Evolutionary conservation across 2,329 filamentous ascomycete genomes (phyloP).

Genomic region (Rhynchosporium graminicola): DNA sequence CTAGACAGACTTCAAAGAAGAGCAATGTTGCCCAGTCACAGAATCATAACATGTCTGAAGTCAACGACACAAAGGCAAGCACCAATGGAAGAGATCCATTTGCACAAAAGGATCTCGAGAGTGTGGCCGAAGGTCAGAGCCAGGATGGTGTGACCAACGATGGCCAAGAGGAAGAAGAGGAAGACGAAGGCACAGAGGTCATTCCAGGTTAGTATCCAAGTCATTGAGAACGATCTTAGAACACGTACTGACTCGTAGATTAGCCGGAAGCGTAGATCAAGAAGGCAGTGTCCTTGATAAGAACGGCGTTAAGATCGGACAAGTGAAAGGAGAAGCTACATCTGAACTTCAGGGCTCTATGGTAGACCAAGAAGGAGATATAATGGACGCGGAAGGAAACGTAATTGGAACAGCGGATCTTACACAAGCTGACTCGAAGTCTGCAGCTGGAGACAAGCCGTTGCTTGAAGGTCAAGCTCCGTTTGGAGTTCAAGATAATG

Average conservation of each 20-base stretch:
- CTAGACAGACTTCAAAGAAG: constrained; percentile 14
- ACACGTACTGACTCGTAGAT: background rate
- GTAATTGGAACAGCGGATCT: constrained; percentile 43
- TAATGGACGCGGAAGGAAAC: constrained; percentile 56
- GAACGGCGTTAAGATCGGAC: constrained; percentile 54
- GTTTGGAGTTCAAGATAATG: constrained; percentile 50
- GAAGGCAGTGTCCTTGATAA: constrained; percentile 57
- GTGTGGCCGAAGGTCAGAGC: constrained; percentile 4
- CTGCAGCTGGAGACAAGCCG: constrained; percentile 44
- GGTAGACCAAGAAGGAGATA: constrained; percentile 56
- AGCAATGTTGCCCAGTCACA: constrained; percentile 2
- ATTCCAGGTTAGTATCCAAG: background rate
- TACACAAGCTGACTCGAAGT: constrained; percentile 8
- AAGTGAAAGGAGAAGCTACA: constrained; percentile 64
- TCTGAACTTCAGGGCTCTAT: constrained; percentile 54
- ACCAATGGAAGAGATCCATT: constrained; percentile 3
- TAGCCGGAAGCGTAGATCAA: constrained; percentile 44
- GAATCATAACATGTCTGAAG: constrained; percentile 1
- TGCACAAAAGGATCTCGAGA: constrained; percentile 12
- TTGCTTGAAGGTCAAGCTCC: constrained; percentile 55
- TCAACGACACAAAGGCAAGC: constrained; percentile 9
- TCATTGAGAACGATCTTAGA: background rate
- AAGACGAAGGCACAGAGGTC: constrained; percentile 24
- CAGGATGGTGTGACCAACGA: constrained; percentile 10
- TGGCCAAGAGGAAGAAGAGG: constrained; percentile 23